Evolutionary conservation across 2,329 filamentous ascomycete species (phyloP).

Genomic region (Leptodontidium sp.): DNA sequence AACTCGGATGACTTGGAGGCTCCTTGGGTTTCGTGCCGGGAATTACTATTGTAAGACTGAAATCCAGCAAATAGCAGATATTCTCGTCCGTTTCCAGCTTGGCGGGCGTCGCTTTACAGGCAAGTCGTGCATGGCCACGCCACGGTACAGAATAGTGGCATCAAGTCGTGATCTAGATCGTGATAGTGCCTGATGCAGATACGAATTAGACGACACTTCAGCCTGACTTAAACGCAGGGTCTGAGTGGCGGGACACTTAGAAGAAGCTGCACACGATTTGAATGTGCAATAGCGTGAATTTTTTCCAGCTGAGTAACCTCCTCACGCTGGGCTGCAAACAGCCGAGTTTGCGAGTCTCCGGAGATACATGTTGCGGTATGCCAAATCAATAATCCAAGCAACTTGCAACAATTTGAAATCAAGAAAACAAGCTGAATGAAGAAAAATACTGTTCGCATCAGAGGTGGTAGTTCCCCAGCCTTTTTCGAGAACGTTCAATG

Average conservation of each 20-base stretch:
- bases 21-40: background rate
- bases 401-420: too few species aligned
- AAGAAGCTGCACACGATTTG: background rate
- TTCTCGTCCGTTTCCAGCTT: background rate
- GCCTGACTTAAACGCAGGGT: background rate
- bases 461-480: too few species aligned
- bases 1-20: background rate
- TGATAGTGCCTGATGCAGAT: slow-evolving; percentile 6
- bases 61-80: background rate
- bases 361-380: too few species aligned
- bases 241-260: background rate
- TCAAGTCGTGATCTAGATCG: slow-evolving; percentile 12
- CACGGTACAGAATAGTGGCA: background rate
- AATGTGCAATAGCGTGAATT: background rate
- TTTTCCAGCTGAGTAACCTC: background rate
- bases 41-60: background rate
- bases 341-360: too few species aligned
- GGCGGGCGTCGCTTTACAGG: background rate
- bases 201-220: background rate
- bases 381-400: too few species aligned
- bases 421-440: too few species aligned
- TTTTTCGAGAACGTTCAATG: too few species aligned
- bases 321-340: background rate
- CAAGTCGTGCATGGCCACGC: too few species aligned
- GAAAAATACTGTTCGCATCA: too few species aligned